Base-by-base conservation (phyloP, 495 filamentous ascomycete species). In the Neurospora sp. region DNA sequence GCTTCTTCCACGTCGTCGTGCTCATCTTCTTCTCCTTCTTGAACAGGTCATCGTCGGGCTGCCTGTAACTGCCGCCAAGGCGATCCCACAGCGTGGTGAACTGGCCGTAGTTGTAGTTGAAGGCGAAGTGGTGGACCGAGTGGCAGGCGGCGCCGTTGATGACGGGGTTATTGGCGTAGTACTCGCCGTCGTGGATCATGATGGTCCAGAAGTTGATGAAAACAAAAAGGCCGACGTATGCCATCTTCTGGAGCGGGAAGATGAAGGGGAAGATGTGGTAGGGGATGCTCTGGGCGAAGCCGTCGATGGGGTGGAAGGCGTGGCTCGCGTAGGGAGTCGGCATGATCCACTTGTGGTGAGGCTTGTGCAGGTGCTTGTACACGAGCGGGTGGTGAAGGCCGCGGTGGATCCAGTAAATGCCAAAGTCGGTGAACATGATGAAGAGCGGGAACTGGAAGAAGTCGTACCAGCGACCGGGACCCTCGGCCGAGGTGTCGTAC, bases 331-430 rank as follows among this genome's bases (percentile, higher is more conserved):
- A 98, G 13, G 95, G 95, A 8, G 94, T 97, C 6, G 96, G 96
- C 93, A 98, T 96, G 83, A 98, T 97, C 96, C 95, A 98, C 85
- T 97, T 97, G 90, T 98, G 95, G 85, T 98, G 96, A 70, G 93
- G 91, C 87, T 98, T 98, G 88, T 98, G 95, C 28, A 98, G 88
- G 69, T 83, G 84, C 85, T 93, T 95, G 89, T 98, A 98, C 70
- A 97, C 81, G 69, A 82, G 76, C 7, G 93, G 92, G 81, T 94
- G 91, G 84, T 98, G 95, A 74, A 97, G 86, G 69, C 89, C 92
- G 70, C 96, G 92, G 84, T 98, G 95, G 78, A 97, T 97, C 87
- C 91, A 93, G 87, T 98, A 98, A 86, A 98, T 96, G 84, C 86
- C 89, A 82, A 90, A 91, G 84, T 98, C 95, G 84, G 95, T 98